Conservation (phyloP, 192 early-diverging fungal species). For the Coemansia sp. region DNA sequence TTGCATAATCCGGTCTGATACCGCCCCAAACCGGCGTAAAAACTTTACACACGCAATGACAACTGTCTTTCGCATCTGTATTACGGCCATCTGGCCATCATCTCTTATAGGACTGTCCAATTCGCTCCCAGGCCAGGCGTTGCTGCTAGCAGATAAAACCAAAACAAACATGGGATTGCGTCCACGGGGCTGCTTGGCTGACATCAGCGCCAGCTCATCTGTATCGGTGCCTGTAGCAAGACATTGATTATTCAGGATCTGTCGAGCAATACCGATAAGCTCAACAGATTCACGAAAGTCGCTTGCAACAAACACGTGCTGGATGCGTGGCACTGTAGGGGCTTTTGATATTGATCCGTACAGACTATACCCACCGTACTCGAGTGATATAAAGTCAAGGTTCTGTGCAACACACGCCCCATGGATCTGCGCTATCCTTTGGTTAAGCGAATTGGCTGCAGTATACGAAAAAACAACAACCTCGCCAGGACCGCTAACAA, state of each 20-base stretch:
- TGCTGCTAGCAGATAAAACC: conserved; percentile 7
- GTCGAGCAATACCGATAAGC: conserved; percentile 15
- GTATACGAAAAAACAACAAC: conserved; percentile 21
- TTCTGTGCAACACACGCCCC: conserved; percentile 22
- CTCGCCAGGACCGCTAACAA: conserved; percentile 11
- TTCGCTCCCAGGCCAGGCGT: not conserved
- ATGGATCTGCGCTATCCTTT: conserved; percentile 34
- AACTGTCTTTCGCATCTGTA: not conserved
- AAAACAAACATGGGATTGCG: conserved; percentile 38
- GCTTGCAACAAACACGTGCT: conserved; percentile 32
- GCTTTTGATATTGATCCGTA: conserved; percentile 35
- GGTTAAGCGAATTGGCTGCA: conserved; percentile 32
- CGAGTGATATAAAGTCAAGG: conserved; percentile 35
- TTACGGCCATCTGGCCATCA: not conserved
- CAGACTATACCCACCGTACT: conserved; percentile 20
- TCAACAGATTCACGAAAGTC: conserved; percentile 14
- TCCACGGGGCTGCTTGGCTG: conserved; percentile 2
- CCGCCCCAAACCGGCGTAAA: conserved; percentile 31
- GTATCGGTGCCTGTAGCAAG: conserved; percentile 13
- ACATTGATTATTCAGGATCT: conserved; percentile 17
- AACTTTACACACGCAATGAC: conserved; percentile 44
- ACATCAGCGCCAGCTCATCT: not conserved
- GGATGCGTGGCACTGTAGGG: conserved; percentile 26
- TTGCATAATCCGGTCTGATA: conserved; percentile 38
- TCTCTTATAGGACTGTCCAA: too few relatives aligned